These are phyloP conservation scores for Phoma sp. DNA, from an alignment of 2,329 filamentous ascomycete species.

Conservation along the genomic window DNA sequence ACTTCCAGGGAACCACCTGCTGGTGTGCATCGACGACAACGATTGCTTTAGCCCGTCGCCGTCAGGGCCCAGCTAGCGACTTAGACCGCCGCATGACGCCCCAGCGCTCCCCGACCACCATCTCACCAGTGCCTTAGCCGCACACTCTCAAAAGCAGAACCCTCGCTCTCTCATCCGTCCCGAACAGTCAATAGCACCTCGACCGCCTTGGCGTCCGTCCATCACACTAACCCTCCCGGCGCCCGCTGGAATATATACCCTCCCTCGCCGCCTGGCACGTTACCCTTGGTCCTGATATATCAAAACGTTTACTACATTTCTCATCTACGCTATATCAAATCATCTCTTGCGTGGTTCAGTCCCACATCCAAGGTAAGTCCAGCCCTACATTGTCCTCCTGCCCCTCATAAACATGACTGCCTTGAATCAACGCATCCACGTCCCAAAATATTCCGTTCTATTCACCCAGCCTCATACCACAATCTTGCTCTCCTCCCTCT, in stretches of 20 bases:
- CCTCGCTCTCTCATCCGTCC: constrained; percentile 42
- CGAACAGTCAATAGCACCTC: constrained; percentile 44
- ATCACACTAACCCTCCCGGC: constrained; percentile 35
- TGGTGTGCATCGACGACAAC: constrained; percentile 34
- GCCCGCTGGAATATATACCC: constrained; percentile 44
- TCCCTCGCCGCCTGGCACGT: constrained; percentile 34
- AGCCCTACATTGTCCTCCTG: background rate
- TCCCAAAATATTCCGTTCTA: background rate
- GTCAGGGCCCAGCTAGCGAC: constrained; percentile 41
- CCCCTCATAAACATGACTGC: background rate
- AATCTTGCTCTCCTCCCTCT: background rate
- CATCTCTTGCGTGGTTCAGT: constrained; percentile 7
- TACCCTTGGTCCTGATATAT: constrained; percentile 33
- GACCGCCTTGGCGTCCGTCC: constrained; percentile 40
- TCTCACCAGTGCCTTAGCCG: constrained; percentile 46
- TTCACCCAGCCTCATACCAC: background rate
- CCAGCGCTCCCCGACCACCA: constrained; percentile 39
- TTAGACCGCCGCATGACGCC: constrained; percentile 45
- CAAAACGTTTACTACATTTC: constrained; percentile 23
- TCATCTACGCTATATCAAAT: constrained; percentile 15
- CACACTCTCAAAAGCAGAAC: constrained; percentile 45
- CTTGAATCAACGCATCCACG: background rate
- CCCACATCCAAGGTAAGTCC: constrained; percentile 9
- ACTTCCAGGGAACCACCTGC: constrained; percentile 39
- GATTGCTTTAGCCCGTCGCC: constrained; percentile 45